A percentile compares a stretch with the other conserved stretches of the same genome.
phyloP scores from a whole-genome alignment of 1,284 basidiomycete species.

The Rhodotorula glutinis region DNA sequence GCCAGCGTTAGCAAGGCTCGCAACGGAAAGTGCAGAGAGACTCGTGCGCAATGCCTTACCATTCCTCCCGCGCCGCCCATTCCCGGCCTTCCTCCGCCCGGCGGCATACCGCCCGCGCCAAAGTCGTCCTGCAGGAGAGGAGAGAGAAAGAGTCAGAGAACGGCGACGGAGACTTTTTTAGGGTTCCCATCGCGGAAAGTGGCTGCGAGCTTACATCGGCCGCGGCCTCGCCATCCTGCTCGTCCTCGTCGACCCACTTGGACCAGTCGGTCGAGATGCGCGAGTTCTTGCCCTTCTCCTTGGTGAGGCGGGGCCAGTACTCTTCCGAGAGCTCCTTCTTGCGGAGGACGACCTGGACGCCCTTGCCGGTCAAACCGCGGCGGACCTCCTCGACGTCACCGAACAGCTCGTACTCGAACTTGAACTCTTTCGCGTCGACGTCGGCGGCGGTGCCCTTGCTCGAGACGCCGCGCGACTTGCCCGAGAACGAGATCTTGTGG shows the following conservation, averaged over 20 bases:
- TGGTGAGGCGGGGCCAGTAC: conserved; percentile 85
- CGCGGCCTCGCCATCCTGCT: conserved; percentile 63
- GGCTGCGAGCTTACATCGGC: conserved; percentile 14
- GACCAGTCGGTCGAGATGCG: conserved; percentile 50
- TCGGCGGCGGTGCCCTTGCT: conserved; percentile 27
- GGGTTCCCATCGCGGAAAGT: background rate
- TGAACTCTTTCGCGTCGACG: conserved; percentile 34
- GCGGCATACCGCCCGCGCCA: conserved; percentile 35
- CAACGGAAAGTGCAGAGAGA: too few species aligned
- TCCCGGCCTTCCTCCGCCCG: conserved; percentile 50
- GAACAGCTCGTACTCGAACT: conserved; percentile 36
- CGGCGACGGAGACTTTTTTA: background rate
- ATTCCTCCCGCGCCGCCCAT: conserved; percentile 51
- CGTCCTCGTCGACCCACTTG: conserved; percentile 88
- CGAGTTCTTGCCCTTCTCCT: conserved; percentile 86
- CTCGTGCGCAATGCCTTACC: background rate
- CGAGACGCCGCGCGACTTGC: conserved; percentile 22
- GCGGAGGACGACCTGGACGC: conserved; percentile 64
- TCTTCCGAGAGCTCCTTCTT: conserved; percentile 74
- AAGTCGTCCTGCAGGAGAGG: conserved; percentile 24
- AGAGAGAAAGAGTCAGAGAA: background rate
- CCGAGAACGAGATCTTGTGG: conserved; percentile 33
- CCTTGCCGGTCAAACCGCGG: conserved; percentile 48
- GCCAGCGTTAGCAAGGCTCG: too few species aligned
- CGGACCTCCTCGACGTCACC: conserved; percentile 36